These are phyloP conservation scores for Exserohilum turcica DNA, from an alignment of 2,329 filamentous ascomycete genomes.

Conservation along the genomic window DNA sequence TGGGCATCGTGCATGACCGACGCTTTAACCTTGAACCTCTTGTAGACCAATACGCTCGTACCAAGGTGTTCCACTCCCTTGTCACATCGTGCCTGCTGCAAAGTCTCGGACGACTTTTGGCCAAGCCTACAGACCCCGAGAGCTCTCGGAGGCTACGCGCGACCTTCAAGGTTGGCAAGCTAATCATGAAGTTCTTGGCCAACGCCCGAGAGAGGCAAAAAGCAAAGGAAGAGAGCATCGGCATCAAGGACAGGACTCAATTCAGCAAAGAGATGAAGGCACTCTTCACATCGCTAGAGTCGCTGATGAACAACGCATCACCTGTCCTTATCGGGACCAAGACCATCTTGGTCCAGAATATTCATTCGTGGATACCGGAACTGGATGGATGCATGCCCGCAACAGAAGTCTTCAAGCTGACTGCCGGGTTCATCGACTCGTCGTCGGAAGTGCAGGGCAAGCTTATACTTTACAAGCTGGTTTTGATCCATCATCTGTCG, in stretches of 20 bases:
- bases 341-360: constrained; percentile 92
- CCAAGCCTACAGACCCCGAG: constrained; percentile 80
- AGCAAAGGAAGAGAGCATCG: constrained; percentile 84
- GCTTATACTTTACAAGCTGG: constrained; percentile 86
- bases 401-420: constrained; percentile 87
- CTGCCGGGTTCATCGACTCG: constrained; percentile 91
- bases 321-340: constrained; percentile 91
- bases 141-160: constrained; percentile 83
- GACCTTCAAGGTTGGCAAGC: constrained; percentile 91
- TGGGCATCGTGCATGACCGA: constrained; percentile 92
- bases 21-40: constrained; percentile 89
- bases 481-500: constrained; percentile 90
- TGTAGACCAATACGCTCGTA: constrained; percentile 89
- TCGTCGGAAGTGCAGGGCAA: constrained; percentile 88
- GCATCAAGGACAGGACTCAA: constrained; percentile 73
- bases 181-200: constrained; percentile 93
- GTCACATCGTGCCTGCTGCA: constrained; percentile 85
- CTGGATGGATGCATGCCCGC: constrained; percentile 75
- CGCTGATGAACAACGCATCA: constrained; percentile 84
- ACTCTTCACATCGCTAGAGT: constrained; percentile 88
- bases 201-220: constrained; percentile 85
- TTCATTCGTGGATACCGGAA: constrained; percentile 96
- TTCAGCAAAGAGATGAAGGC: constrained; percentile 84
- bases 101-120: constrained; percentile 82
- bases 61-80: constrained; percentile 89